phyloP scores from a whole-genome alignment of 2,329 filamentous ascomycete species.

The Aspergillus texensis region DNA sequence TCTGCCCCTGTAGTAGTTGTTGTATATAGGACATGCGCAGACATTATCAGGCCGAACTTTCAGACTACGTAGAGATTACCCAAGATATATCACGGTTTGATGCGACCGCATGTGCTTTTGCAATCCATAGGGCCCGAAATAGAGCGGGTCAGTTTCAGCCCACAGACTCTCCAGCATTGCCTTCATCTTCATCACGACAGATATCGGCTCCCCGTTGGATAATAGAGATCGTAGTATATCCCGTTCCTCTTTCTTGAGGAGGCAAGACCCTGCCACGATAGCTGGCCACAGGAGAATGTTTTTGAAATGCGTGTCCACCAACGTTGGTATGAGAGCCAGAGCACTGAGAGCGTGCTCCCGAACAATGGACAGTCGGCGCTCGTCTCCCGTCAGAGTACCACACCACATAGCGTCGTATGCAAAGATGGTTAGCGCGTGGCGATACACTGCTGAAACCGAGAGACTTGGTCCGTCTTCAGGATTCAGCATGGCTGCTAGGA shows the following conservation, averaged over 20 bases:
- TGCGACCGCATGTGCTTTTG: not conserved
- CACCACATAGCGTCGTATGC: conserved; percentile 1
- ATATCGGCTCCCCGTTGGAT: not conserved
- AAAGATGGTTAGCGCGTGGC: not conserved
- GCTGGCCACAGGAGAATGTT: not conserved
- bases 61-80: not conserved
- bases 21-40: not conserved
- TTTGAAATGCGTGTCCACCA: not conserved
- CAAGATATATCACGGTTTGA: not conserved
- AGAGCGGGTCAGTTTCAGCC: not conserved
- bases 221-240: not conserved
- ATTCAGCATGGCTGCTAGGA: not conserved
- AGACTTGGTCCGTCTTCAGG: not conserved
- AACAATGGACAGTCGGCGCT: not conserved
- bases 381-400: not conserved
- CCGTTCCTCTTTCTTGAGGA: not conserved
- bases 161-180: not conserved
- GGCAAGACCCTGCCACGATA: not conserved
- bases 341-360: not conserved
- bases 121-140: conserved; percentile 1
- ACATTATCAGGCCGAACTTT: not conserved
- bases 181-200: conserved; percentile 2
- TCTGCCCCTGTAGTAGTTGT: too few relatives aligned
- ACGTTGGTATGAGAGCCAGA: not conserved
- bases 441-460: not conserved